Evolutionary conservation across 2,329 filamentous ascomycete genomes (phyloP), one percentile per base, ranked within the genome.

Genomic region (Helotiales sp.): DNA sequence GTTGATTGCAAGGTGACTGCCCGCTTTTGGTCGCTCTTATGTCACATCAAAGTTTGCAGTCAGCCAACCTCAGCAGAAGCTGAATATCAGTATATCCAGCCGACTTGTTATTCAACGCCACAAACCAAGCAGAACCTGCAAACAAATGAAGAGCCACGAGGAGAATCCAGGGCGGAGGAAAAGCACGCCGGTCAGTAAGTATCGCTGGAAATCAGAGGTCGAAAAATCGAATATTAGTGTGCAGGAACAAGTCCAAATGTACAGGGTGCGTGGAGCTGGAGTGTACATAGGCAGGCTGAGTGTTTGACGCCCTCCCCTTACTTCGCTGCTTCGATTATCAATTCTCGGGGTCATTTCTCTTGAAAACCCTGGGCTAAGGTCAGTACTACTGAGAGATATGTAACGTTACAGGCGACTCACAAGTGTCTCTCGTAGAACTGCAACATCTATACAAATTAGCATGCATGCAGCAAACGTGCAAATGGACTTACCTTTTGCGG

Each of bases 401-500:
- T 13, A 51, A 33, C 54, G 48, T 2, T n/a, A 5, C 29, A 22
- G 27, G 48, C 22, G n/a, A 66, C 64, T 55, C 66, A 73, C 71
- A 80, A 68, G 61, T 81, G 78, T 47, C 72, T 74, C 63, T 80
- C 78, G 65, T 80, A 81, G 63, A 80, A 80, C 42, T 67, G 69
- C 4, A 80, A 71, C 77, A 79, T 75, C 72, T 13, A 8, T 38
- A 17, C 34, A 38, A 13, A 19, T 33, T 33, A 33, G 30, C 30
- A 33, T 33, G 7, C 7, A 13, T 13, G 30, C 7, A 33, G 13
- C 30, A 7, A 33, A 33, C 30, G 7, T 33, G n/a, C n/a, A n/a
- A n/a, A n/a, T 33, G 30, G 13, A 13, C 7, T 7, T 71, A 88
- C 88, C 80, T 87, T 90, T 69, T 93, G 90, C 0, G 90, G 90